Base-by-base conservation (phyloP, 2,329 filamentous ascomycete genomes). In the Byssothecium circinans region DNA sequence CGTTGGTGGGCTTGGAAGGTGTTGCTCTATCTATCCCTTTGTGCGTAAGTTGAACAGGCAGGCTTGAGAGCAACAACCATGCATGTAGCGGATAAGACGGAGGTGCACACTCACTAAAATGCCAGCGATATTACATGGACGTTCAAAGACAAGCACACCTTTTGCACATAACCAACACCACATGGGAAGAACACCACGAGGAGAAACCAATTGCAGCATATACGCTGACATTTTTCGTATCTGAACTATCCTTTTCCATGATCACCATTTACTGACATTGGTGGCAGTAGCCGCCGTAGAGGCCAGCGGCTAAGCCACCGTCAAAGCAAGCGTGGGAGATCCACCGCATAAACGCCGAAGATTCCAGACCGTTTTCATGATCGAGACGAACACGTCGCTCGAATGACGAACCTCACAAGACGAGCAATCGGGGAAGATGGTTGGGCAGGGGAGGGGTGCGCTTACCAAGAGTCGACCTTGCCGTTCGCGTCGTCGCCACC, bases 401-500 rank as follows among this genome's bases (percentile, higher is more conserved):
- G n/a, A 4, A 17, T 30, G 6, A 5, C 23, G 15, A 27, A 32
- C 29, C 27, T 33, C 40, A 36, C 30, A 17, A 20, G 43, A 40
- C 25, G 35, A 15, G n/a, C 20, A 12, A 12, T 22, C 12, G 23
- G 2, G 32, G 19, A 43, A 34, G 15, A 33, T 23, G 33, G 12
- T 5, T 14, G 19, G 18, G 39, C 8, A 34, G 8, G 33, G 27
- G 8, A 38, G 33, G 8, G 25, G 27, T 5, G 15, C 42, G 23
- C 41, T 50, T 67, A 68, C 67, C 65, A 69, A 8, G 58, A 49
- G 18, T 40, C 58, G 15, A 61, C 45, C 57, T 67, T 65, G 44
- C 63, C 38, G 20, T 60, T 43, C 19, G 41, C 51, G 25, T 47
- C 52, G 25, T 54, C 56, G n/a, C 48, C 52, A 44, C 44, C 43